Evolutionary conservation across 176 grass and related monocot genomes (phyloP).

Genomic region (Eleusine coracana): DNA sequence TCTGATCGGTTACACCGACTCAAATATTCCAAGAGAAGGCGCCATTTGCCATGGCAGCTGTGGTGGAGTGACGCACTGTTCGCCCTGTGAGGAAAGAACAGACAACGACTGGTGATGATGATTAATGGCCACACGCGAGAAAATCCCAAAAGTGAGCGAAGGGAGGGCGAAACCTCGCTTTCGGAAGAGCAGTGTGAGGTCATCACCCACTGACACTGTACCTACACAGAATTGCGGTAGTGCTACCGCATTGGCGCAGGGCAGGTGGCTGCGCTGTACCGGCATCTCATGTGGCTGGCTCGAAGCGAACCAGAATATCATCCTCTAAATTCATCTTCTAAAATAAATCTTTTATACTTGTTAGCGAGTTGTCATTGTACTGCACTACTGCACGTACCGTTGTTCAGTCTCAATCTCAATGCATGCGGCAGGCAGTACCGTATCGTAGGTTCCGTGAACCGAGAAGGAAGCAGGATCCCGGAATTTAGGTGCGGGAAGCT

Average conservation of each 20-base stretch:
- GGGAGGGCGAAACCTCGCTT: conserved; percentile 23
- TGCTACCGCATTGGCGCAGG: neutral
- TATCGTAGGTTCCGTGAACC: neutral
- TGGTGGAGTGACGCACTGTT: neutral
- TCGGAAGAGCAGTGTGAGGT: conserved; percentile 9
- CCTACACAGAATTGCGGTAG: too few species aligned
- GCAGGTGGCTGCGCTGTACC: conserved; percentile 1
- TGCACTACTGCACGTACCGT: neutral
- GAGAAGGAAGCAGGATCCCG: conserved; percentile 19
- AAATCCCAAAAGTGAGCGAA: neutral
- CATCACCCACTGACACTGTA: conserved; percentile 1
- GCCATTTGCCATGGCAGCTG: neutral
- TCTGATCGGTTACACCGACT: neutral
- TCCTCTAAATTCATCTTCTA: too few species aligned
- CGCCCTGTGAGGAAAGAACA: conserved; percentile 9
- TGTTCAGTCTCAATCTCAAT: neutral
- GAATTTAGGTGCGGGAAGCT: neutral
- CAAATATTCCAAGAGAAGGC: neutral
- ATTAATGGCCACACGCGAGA: neutral
- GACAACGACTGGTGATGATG: neutral
- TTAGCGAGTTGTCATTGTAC: neutral
- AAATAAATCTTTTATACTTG: too few species aligned
- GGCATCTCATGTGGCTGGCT: neutral
- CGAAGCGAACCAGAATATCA: neutral
- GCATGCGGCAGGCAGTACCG: neutral